phyloP scores from a whole-genome alignment of 2,329 filamentous ascomycete species.

The Gnomoniopsis smithogilvyi region DNA sequence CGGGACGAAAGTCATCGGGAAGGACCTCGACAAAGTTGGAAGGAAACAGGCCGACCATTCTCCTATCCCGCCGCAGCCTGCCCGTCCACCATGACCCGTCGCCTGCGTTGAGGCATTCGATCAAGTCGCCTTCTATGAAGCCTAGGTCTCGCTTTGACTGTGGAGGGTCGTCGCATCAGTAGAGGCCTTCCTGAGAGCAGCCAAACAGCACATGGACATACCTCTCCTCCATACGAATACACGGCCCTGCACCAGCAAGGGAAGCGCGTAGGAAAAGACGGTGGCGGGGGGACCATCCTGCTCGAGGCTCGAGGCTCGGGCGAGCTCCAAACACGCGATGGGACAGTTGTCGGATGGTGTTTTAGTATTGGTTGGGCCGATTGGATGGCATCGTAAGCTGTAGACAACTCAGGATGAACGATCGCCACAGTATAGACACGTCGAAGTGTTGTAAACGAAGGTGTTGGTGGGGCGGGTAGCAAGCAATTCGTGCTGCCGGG shows the following conservation, averaged over 20 bases:
- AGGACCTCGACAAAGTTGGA: conserved; percentile 96
- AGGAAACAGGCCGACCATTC: conserved; percentile 89
- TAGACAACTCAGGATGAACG: neutral
- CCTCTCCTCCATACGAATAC: conserved; percentile 92
- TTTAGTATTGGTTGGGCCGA: conserved; percentile 8
- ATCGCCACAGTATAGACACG: neutral
- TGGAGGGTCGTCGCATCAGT: conserved; percentile 22
- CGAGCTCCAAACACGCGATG: neutral
- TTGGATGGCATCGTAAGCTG: conserved; percentile 16
- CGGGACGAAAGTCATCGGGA: conserved; percentile 79
- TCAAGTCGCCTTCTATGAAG: conserved; percentile 95
- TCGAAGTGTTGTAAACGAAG: neutral
- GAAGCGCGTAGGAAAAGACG: conserved; percentile 70
- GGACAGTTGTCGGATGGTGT: conserved; percentile 11
- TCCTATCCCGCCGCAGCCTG: conserved; percentile 80
- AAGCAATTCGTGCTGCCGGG: neutral
- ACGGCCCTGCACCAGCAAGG: conserved; percentile 90
- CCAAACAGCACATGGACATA: conserved; percentile 28
- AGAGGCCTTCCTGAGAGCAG: neutral
- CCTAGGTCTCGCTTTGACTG: conserved; percentile 89
- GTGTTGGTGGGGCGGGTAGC: conserved; percentile 1
- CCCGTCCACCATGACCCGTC: conserved; percentile 99
- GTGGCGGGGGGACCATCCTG: conserved; percentile 53
- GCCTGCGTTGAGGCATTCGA: conserved; percentile 96
- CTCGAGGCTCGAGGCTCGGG: neutral